Evolutionary conservation across 2,329 filamentous ascomycete species (phyloP).

Genomic region (Pseudogymnoascus sp.): DNA sequence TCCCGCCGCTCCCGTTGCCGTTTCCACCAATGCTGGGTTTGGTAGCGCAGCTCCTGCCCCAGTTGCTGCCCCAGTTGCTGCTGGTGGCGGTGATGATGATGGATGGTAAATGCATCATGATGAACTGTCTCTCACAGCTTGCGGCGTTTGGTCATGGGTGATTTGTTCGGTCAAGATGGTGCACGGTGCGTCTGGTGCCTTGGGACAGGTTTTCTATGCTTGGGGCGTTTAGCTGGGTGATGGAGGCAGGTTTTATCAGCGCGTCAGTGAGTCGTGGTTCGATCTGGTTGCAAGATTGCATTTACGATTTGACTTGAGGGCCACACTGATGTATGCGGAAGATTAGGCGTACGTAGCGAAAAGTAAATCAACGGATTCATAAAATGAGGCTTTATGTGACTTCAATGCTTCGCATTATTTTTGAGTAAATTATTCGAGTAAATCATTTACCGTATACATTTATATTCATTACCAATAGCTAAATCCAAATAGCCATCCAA

Average conservation of each 20-base stretch:
- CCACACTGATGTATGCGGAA: background rate
- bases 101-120: background rate
- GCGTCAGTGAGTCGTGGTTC: background rate
- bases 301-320: background rate
- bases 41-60: background rate
- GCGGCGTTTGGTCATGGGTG: background rate
- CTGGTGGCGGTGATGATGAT: background rate
- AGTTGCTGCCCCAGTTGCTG: slow-evolving; percentile 1
- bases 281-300: background rate
- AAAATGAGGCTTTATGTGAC: background rate
- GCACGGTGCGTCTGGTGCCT: background rate
- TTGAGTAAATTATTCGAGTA: background rate
- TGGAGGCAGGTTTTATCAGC: background rate
- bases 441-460: background rate
- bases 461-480: background rate
- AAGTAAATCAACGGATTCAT: background rate
- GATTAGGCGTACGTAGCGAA: background rate
- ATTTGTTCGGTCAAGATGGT: background rate
- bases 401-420: background rate
- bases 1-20: background rate
- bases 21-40: background rate
- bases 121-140: background rate
- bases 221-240: background rate
- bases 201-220: background rate
- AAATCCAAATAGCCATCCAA: background rate